Evolutionary conservation across 2,329 filamentous ascomycete species (phyloP), one percentile per base, ranked within the genome.

Genomic region (Cladosporium oxysporum): DNA sequence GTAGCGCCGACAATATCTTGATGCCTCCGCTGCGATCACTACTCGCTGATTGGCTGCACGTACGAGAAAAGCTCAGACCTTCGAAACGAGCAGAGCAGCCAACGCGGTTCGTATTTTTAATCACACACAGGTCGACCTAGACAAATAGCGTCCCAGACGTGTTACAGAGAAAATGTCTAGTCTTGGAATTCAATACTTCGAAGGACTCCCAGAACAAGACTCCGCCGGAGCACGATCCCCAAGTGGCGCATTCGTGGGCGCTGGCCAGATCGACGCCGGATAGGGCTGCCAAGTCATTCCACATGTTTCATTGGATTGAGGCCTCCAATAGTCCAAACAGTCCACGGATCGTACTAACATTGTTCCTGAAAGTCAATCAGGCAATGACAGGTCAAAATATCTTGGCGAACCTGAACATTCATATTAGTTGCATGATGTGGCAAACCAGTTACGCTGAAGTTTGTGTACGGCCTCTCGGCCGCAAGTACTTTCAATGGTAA

Each of bases 41-140:
- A 29, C 26, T 12, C 11, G 31, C 55, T 58, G 21, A 58, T 58
- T 58, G 55, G 55, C 29, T 16, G 29, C 55, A 58, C 23, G 21
- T 58, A 58, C 55, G 55, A 58, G 33, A n/a, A 14, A 55, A 55
- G 55, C 31, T 26, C 21, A 35, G 55, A 58, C 33, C 31, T 12
- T n/a, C 23, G 29, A 33, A 58, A 58, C 33, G 55, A 37, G 33
- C n/a, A 35, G 29, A 28, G 18, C 33, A 16, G 55, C 55, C 55
- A 33, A 1, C 31, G 55, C 29, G 55, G 33, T 26, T 53, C 31
- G 23, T 35, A n/a, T 21, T 28, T 35, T 5, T 5, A 58, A 26
- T 26, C n/a, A 58, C 21, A 31, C 31, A n/a, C 14, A 35, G 21
- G 55, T 28, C 33, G 1, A 33, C 26, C 52, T 55, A 55, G 26